Base-by-base conservation (phyloP, 768 basidiomycete species). In the Sarcomyxa edulis region DNA sequence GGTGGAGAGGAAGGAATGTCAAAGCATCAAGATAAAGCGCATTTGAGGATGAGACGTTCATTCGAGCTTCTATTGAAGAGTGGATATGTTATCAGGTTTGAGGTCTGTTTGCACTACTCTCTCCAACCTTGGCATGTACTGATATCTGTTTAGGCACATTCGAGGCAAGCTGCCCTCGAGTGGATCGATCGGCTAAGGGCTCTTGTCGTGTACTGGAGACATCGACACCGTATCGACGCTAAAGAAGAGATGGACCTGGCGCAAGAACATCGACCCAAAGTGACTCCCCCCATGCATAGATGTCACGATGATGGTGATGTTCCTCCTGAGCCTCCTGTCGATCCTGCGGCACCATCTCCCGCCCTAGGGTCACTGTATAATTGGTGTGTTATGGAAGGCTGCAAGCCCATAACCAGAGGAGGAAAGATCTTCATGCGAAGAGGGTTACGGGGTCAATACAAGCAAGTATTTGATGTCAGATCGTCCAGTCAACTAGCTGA, bases 381-480 rank as follows among this genome's bases (percentile, higher is more conserved):
- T 49, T 92, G 89, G 92, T 97, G 95, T 53, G 68, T 84, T 2
- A 55, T 94, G 44, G 76, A 84, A 25, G 80, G 77, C 1, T 97
- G 95, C 51, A 75, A 78, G 43, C 71, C 88, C 5, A 77, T 94
- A 32, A 55, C 81, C 27, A 81, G 81, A 51, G 69, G 76, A 6
- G 90, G 91, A 0, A 80, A 81, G 34, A 55, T 90, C 27, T 93
- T 76, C 48, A 73, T 80, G 54, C 74, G 82, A 49, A 71, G 74
- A 46, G 87, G 87, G 6, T 55, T 81, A 33, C 69, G 73, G 43
- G 84, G 84, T 16, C 81, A 81, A 60, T 97, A 84, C 65, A 76
- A 79, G 90, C 91, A 47, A 50, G 84, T 66, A 16, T 20, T 24
- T 3, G 14, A 18, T 39, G 21, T 19, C 9, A 24, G n/a, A 24